Base-by-base conservation (phyloP, 1,284 basidiomycete genomes). In the Trichosporon sp. region DNA sequence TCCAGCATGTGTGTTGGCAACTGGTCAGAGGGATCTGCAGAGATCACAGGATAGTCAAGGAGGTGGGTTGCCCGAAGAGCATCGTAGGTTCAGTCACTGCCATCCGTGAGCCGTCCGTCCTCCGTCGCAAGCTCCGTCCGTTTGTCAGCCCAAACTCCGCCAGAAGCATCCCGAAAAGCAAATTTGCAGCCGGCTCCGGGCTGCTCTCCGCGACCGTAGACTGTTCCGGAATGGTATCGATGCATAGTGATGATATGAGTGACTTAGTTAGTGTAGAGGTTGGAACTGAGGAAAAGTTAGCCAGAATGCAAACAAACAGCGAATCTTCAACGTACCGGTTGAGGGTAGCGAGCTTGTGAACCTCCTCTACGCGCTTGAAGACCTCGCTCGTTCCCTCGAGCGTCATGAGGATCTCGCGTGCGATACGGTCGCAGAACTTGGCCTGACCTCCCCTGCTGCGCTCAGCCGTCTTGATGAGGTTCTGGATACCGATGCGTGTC, bases 311-410 rank as follows among this genome's bases (percentile, higher is more conserved):
- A 13, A 29, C 27, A 31, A 40, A 23, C 8, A 23, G 19, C 19
- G n/a, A 19, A 36, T 2, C 9, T 13, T 62, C 31, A 62, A 84
- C 88, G 63, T 69, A 92, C 90, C 92, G 88, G 78, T 91, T 91
- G 34, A 89, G 83, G 83, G 89, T 89, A 1, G 89, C 93, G 37
- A 85, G 73, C 71, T 83, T 84, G 76, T 95, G 92, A 59, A 86
- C 76, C 61, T 85, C 82, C 69, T 81, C 81, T 78, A 91, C 86
- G 70, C 83, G 84, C 70, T 84, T 81, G 65, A 88, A 81, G 33
- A 84, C 84, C 32, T 82, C 82, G 58, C 84, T 86, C 32, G 80
- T 79, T 3, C 87, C 88, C 71, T 87, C 85, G 4, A 92, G 69
- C 23, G 90, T 84, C 0, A 82, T 83, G 40, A 93, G 83, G 31